Percentiles rank a stretch among this genome's conserved stretches.
Conservation (phyloP, 306 rosid genomes). For the Urtica urens region DNA sequence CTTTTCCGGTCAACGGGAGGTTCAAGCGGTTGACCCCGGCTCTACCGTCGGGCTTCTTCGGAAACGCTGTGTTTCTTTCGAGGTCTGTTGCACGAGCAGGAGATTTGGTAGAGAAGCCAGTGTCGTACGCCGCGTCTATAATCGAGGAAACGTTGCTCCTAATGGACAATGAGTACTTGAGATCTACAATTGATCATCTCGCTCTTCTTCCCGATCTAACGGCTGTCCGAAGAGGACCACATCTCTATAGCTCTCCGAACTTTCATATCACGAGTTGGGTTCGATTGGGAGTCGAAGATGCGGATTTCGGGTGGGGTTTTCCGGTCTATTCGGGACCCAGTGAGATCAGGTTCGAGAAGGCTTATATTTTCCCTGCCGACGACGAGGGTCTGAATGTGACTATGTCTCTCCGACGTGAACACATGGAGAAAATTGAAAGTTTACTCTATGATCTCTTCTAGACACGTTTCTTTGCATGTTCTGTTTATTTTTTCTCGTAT, state of each 20-base stretch:
- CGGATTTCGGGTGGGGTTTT: conserved; percentile 88
- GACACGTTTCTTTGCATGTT: too few relatives aligned
- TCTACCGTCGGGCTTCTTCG: conserved; percentile 67
- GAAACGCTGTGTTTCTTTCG: too few relatives aligned
- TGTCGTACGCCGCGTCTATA: conserved; percentile 47
- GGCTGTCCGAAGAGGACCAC: conserved; percentile 31
- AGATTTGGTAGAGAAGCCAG: conserved; percentile 49
- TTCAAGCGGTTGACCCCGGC: conserved; percentile 42
- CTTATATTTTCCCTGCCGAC: conserved; percentile 49
- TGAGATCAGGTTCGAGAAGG: conserved; percentile 47
- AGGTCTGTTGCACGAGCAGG: too few relatives aligned
- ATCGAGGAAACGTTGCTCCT: conserved; percentile 37
- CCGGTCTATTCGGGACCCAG: conserved; percentile 85
- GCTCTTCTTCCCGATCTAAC: conserved; percentile 55
- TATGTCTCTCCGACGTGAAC: too few relatives aligned
- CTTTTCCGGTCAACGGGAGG: conserved; percentile 56
- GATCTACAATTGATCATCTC: conserved; percentile 56
- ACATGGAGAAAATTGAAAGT: too few relatives aligned
- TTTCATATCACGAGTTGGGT: conserved; percentile 75
- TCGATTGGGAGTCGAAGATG: conserved; percentile 67
- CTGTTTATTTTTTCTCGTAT: too few relatives aligned
- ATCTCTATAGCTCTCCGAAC: conserved; percentile 46
- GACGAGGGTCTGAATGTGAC: too few relatives aligned
- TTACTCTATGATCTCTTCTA: too few relatives aligned
- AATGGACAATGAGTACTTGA: conserved; percentile 59